Evolutionary conservation across 2,329 filamentous ascomycete genomes (phyloP).

Genomic region (Ophidiomyces ophidiicola): DNA sequence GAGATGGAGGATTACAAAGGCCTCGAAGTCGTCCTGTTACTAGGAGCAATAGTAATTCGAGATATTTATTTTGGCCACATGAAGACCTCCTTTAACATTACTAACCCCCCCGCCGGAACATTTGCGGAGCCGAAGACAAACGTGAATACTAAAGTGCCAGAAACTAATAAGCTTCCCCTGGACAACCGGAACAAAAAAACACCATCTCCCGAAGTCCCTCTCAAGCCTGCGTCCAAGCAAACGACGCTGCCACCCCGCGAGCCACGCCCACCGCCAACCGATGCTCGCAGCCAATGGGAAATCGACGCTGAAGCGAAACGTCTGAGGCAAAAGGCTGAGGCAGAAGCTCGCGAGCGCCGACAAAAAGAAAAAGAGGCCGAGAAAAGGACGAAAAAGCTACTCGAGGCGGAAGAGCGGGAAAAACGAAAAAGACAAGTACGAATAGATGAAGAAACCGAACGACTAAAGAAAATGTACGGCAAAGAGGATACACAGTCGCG

Average conservation of each 20-base stretch:
- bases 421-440: slow-evolving; percentile 41
- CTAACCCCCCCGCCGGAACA: slow-evolving; percentile 28
- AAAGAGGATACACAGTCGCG: slow-evolving; percentile 29
- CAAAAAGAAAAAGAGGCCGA: slow-evolving; percentile 41
- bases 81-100: slow-evolving; percentile 67
- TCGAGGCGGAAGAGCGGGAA: slow-evolving; percentile 44
- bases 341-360: slow-evolving; percentile 32
- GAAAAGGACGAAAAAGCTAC: slow-evolving; percentile 40
- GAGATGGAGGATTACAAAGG: slow-evolving; percentile 93
- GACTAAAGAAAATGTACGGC: slow-evolving; percentile 50
- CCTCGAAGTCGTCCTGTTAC: slow-evolving; percentile 64
- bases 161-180: background rate
- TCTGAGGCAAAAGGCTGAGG: slow-evolving; percentile 32
- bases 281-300: slow-evolving; percentile 43
- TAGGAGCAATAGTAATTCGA: slow-evolving; percentile 48
- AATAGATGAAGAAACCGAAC: slow-evolving; percentile 65
- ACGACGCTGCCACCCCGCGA: slow-evolving; percentile 1
- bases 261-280: slow-evolving; percentile 24
- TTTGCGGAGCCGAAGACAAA: background rate
- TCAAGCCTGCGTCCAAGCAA: background rate
- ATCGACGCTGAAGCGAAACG: slow-evolving; percentile 40
- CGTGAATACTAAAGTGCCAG: slow-evolving; percentile 3
- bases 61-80: slow-evolving; percentile 53
- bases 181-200: slow-evolving; percentile 4
- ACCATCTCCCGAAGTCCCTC: background rate